Base-by-base conservation (phyloP, 495 filamentous ascomycete genomes). In the Aspergillus sparsus region DNA sequence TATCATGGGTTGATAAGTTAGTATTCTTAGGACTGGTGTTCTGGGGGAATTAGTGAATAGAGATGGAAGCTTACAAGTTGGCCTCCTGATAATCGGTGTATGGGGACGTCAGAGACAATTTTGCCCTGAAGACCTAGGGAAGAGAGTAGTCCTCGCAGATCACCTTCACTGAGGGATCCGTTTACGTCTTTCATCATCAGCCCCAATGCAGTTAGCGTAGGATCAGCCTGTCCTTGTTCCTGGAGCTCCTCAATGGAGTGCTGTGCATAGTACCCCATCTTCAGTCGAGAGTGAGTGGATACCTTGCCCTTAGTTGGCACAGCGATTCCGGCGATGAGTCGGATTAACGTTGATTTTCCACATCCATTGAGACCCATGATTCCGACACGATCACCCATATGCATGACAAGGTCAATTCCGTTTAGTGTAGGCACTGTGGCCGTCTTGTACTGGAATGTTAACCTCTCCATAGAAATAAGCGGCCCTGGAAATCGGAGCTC, bases 241-340 rank as follows among this genome's bases (percentile, higher is more conserved):
- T 87, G 85, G 0, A 94, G 78, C 11, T 80, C 73, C 60, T 90
- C 87, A 2, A 92, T 88, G 0, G 87, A 84, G 54, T 89, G 85
- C 67, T 93, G 90, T n/a, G 86, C 84, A 71, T 90, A 92, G 66
- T 89, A 89, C 6, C 86, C 89, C 53, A 90, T 68, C 49, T 82
- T 83, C 21, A 90, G 68, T 15, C 87, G 77, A 4, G 90, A 77
- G 67, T 94, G 89, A 1, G 74, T 77, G 2, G 83, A 77, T 4
- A 88, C 67, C 8, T 80, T 82, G 0, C 88, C 88, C 55, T 71
- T 74, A 4, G 75, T 76, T 7, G 79, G 79, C 3, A 63, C 37
- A 1, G 75, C 59, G 11, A 61, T 66, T 2, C 77, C 76, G 0
- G 77, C 77, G 15, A 90, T 71, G 0, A 90, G 69, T 16, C 77